These are phyloP conservation scores for Verbena officinalis DNA, from an alignment of 257 asterid genomes.

Conservation along the genomic window DNA sequence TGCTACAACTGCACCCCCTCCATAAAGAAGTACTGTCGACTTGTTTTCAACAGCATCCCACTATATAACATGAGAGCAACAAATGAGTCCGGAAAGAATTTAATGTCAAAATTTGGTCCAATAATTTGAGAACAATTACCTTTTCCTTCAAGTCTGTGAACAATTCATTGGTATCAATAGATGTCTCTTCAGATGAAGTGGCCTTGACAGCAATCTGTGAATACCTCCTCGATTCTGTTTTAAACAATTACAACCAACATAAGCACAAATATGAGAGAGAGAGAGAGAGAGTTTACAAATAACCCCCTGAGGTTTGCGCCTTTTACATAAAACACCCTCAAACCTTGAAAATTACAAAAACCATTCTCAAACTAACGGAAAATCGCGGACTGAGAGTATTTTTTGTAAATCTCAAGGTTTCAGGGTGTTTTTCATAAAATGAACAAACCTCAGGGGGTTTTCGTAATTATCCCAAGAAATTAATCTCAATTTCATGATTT, in stretches of 20 bases:
- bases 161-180: constrained; percentile 68
- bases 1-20: constrained; percentile 87
- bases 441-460: too few species aligned
- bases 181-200: constrained; percentile 76
- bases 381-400: too few species aligned
- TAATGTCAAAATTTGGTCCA: background rate
- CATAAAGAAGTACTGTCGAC: constrained; percentile 79
- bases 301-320: too few species aligned
- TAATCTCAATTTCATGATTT: too few species aligned
- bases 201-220: constrained; percentile 66
- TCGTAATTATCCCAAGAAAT: too few species aligned
- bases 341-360: too few species aligned
- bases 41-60: constrained; percentile 98
- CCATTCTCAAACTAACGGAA: too few species aligned
- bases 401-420: too few species aligned
- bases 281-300: too few species aligned
- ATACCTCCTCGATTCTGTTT: constrained; percentile 55
- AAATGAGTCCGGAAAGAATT: background rate
- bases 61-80: constrained; percentile 35
- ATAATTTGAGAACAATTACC: constrained; percentile 39
- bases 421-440: too few species aligned
- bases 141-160: constrained; percentile 78
- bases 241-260: constrained; percentile 17
- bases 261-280: too few species aligned
- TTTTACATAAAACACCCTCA: too few species aligned